Conservation (phyloP, 768 basidiomycete genomes). For the Termitomyces bulborhizus region DNA sequence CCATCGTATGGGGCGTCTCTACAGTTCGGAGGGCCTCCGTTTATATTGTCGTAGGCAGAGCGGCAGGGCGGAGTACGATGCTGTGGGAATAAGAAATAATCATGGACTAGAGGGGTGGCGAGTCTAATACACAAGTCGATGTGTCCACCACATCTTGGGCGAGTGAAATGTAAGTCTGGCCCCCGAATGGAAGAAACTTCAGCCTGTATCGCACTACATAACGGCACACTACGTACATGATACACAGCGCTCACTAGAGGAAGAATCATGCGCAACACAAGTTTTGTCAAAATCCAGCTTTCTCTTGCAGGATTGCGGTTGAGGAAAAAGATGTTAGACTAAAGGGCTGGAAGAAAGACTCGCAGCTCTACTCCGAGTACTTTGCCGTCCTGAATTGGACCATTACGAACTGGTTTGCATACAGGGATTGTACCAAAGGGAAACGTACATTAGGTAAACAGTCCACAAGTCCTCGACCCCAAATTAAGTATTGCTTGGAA, state of each 20-base stretch:
- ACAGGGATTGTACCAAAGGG: background rate
- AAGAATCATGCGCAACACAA: background rate
- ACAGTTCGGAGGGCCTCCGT: background rate
- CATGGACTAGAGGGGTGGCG: background rate
- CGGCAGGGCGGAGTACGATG: background rate
- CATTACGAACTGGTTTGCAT: background rate
- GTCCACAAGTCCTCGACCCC: background rate
- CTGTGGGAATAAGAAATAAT: background rate
- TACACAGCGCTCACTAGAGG: background rate
- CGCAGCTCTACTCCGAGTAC: background rate
- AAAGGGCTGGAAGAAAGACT: background rate
- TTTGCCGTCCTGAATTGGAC: background rate
- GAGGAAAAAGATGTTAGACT: background rate
- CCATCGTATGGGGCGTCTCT: background rate
- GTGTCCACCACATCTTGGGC: background rate
- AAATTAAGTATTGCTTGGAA: background rate
- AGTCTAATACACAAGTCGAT: background rate
- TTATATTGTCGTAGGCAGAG: background rate
- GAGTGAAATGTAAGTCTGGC: background rate
- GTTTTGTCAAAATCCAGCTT: too few species aligned
- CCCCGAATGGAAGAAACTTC: background rate
- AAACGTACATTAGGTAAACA: background rate
- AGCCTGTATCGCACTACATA: too few species aligned
- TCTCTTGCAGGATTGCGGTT: background rate
- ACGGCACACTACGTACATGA: background rate